phyloP scores from a whole-genome alignment of 2,329 filamentous ascomycete genomes.

The Plectosphaerella cucumerina region DNA sequence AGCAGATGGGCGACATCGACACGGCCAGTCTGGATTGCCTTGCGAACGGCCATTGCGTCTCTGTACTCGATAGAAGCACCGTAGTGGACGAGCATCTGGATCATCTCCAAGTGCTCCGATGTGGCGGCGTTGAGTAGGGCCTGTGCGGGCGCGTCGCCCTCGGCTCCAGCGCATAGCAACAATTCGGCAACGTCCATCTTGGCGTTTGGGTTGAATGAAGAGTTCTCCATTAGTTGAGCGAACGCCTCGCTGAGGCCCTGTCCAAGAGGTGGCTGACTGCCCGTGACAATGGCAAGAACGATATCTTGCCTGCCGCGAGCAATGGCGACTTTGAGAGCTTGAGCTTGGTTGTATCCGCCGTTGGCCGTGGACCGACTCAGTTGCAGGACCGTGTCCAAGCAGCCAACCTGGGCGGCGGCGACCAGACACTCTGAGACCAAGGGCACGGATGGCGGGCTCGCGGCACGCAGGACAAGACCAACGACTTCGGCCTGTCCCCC shows the following conservation, averaged over 20 bases:
- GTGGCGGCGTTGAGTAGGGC: conserved; percentile 45
- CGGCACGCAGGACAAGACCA: conserved; percentile 43
- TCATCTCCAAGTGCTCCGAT: conserved; percentile 50
- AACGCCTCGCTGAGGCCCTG: conserved; percentile 48
- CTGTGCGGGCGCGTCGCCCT: conserved; percentile 43
- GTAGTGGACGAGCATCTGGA: conserved; percentile 46
- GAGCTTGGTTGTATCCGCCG: conserved; percentile 45
- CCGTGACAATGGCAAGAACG: conserved; percentile 49
- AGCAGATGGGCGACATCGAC: conserved; percentile 42
- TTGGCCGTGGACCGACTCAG: conserved; percentile 51
- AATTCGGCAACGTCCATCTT: conserved; percentile 51
- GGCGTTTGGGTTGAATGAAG: conserved; percentile 40
- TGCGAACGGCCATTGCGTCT: conserved; percentile 43
- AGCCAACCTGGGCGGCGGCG: conserved; percentile 45
- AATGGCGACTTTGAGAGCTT: conserved; percentile 48
- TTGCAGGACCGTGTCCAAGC: conserved; percentile 43
- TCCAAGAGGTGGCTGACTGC: conserved; percentile 45
- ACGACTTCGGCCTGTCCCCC: conserved; percentile 43
- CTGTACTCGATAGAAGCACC: conserved; percentile 53
- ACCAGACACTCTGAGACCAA: conserved; percentile 47
- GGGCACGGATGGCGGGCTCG: conserved; percentile 37
- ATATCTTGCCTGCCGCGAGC: conserved; percentile 47
- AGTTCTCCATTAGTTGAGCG: conserved; percentile 37
- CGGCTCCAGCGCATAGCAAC: conserved; percentile 53
- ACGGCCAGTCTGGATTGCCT: conserved; percentile 41